These are phyloP conservation scores for Rhodocollybia butyracea DNA, from an alignment of 768 basidiomycete species.

Conservation along the genomic window DNA sequence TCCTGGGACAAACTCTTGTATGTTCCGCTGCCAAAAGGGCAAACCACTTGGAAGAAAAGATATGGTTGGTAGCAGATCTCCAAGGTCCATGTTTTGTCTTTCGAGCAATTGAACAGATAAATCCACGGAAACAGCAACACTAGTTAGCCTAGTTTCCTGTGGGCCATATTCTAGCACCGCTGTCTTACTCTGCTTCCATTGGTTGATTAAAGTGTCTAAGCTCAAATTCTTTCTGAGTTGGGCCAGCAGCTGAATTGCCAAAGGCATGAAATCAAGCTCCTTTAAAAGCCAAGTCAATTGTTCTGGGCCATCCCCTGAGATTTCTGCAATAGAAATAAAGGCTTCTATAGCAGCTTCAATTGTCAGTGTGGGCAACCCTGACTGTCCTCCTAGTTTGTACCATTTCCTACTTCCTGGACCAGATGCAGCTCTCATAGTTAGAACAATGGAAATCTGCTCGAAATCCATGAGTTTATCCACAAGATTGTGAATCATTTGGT, in stretches of 20 bases:
- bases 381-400: neutral
- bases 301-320: neutral
- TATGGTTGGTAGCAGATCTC: neutral
- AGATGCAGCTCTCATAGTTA: conserved; percentile 7
- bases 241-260: conserved; percentile 6
- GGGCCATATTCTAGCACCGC: neutral
- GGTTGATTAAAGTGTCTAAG: neutral
- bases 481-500: neutral
- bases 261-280: conserved; percentile 4
- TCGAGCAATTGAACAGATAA: neutral
- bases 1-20: neutral
- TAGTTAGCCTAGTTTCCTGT: neutral
- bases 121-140: neutral
- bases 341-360: neutral
- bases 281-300: conserved; percentile 2
- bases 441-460: neutral
- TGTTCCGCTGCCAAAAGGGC: neutral
- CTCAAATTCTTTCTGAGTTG: neutral
- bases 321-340: neutral
- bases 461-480: neutral
- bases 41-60: neutral
- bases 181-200: neutral
- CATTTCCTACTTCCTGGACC: conserved; percentile 2
- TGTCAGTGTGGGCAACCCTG: neutral
- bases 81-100: neutral